These are phyloP conservation scores for Thalassiosira oceanica DNA, from an alignment of 352 stramenopile genomes.

Conservation along the genomic window DNA sequence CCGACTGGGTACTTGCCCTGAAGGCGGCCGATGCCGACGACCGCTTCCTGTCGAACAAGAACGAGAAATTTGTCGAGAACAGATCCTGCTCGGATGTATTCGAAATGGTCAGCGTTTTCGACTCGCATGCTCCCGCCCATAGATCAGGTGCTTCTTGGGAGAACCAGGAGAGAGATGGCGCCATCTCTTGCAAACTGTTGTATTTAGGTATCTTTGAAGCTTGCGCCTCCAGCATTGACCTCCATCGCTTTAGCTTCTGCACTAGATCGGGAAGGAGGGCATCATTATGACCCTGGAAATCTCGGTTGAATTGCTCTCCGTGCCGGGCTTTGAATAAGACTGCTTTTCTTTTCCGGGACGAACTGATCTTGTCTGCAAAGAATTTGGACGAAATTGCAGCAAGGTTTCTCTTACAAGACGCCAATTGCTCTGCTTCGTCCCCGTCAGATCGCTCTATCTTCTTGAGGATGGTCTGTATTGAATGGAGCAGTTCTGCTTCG, in stretches of 20 bases:
- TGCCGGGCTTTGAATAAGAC: constrained; percentile 48
- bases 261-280: constrained; percentile 47
- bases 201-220: constrained; percentile 58
- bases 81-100: constrained; percentile 42
- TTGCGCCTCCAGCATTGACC: constrained; percentile 65
- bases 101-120: constrained; percentile 40
- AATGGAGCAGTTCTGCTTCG: constrained; percentile 95
- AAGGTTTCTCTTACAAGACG: constrained; percentile 48
- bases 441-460: too few relatives aligned
- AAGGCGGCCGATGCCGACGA: constrained; percentile 69
- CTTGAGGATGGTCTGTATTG: constrained; percentile 92
- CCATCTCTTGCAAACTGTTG: constrained; percentile 74
- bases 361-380: constrained; percentile 36
- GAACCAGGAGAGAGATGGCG: constrained; percentile 70
- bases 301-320: constrained; percentile 58
- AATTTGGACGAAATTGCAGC: too few relatives aligned
- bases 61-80: constrained; percentile 29
- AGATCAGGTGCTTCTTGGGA: constrained; percentile 64
- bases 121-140: constrained; percentile 63
- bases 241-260: constrained; percentile 73
- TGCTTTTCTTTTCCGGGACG: constrained; percentile 41
- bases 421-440: constrained; percentile 13
- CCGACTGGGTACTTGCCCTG: constrained; percentile 56
- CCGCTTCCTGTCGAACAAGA: constrained; percentile 36
- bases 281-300: constrained; percentile 58